phyloP scores from a whole-genome alignment of 345 rosid species.

The Angophora floribunda region DNA sequence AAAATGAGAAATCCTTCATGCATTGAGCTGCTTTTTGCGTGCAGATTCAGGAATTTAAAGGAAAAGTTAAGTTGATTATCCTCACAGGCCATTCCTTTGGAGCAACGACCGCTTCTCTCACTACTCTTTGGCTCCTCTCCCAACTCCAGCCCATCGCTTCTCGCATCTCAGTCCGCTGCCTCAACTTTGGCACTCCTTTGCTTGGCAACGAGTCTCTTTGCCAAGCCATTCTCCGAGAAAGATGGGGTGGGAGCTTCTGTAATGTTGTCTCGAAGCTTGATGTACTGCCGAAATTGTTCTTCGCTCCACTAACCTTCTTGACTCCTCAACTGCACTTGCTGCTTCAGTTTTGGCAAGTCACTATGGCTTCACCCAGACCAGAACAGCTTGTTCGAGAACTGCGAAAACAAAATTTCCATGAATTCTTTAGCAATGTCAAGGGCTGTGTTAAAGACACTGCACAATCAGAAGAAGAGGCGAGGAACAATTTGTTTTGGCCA shows the following conservation, averaged over 20 bases:
- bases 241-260: conserved; percentile 48
- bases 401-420: not conserved
- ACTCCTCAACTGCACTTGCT: conserved; percentile 12
- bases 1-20: accelerated
- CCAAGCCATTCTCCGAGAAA: conserved; percentile 2
- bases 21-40: not conserved
- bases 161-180: conserved; percentile 36
- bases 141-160: conserved; percentile 6
- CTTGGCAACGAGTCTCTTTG: conserved; percentile 58
- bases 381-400: conserved; percentile 7
- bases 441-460: not conserved
- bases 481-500: conserved; percentile 33
- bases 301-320: conserved; percentile 20
- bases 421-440: conserved; percentile 10
- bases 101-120: conserved; percentile 60
- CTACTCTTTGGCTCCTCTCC: conserved; percentile 73
- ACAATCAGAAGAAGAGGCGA: not conserved
- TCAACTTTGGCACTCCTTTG: conserved; percentile 78
- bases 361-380: conserved; percentile 1
- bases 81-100: conserved; percentile 75
- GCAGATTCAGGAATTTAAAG: conserved; percentile 20
- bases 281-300: conserved; percentile 42
- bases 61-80: conserved; percentile 36
- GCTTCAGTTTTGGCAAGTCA: not conserved
- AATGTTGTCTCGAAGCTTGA: conserved; percentile 59